Conservation (phyloP, 2,329 filamentous ascomycete species). For the Hymenoscyphus repandus region DNA sequence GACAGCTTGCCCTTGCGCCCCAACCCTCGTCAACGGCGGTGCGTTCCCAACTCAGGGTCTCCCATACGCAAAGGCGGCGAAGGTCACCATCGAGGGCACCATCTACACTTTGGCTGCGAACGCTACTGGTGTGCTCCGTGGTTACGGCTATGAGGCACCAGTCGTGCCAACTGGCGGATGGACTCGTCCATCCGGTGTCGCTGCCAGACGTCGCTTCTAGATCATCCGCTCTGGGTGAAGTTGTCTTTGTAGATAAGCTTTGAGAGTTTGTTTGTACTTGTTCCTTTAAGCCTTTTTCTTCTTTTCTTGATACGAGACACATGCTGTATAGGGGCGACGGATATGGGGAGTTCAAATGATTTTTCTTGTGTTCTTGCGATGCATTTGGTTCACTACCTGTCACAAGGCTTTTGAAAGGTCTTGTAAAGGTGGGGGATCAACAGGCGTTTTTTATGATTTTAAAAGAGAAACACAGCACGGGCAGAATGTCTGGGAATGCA, state of each 20-base stretch:
- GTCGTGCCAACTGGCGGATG: background rate
- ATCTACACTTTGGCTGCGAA: conserved; percentile 2
- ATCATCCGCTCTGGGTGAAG: background rate
- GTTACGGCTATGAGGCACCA: background rate
- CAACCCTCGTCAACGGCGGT: background rate
- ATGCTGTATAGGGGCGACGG: no score
- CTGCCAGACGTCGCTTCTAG: background rate
- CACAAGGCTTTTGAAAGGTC: no score
- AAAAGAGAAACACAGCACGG: no score
- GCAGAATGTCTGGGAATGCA: no score
- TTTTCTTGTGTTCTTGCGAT: no score
- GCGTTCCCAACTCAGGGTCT: background rate
- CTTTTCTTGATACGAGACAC: no score
- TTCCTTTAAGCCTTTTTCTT: no score
- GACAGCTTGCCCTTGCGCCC: background rate
- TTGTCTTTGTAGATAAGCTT: background rate
- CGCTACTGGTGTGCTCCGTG: conserved; percentile 1
- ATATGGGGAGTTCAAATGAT: no score
- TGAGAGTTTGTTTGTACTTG: no score
- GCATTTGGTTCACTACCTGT: no score
- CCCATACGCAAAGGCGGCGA: background rate
- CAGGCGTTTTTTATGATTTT: no score
- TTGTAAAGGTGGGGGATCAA: no score
- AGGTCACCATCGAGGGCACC: conserved; percentile 2
- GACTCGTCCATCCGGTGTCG: background rate